phyloP scores from a whole-genome alignment of 495 filamentous ascomycete genomes.

The Aspergillus haitiensis region DNA sequence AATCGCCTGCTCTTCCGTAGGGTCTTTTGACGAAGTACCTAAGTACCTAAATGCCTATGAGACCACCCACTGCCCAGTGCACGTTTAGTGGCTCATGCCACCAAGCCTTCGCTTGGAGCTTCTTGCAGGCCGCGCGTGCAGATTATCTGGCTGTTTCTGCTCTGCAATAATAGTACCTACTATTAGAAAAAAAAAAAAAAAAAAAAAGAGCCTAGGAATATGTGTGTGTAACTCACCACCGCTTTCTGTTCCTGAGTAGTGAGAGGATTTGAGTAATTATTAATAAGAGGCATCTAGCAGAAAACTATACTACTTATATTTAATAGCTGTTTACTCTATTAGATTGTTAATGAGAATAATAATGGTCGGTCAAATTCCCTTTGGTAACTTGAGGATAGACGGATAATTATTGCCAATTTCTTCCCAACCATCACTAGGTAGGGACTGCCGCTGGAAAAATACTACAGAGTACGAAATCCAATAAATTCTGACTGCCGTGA shows the following conservation, averaged over 20 bases:
- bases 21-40: constrained; percentile 6
- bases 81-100: constrained; percentile 16
- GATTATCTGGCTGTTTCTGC: background rate
- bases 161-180: background rate
- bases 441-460: background rate
- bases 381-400: background rate
- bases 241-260: too few relatives aligned
- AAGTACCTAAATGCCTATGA: background rate
- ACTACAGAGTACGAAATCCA: background rate
- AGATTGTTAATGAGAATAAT: too few relatives aligned
- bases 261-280: too few relatives aligned
- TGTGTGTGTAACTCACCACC: too few relatives aligned
- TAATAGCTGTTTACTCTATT: too few relatives aligned
- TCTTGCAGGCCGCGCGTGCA: constrained; percentile 16
- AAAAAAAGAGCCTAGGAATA: background rate
- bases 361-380: too few relatives aligned
- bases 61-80: constrained; percentile 21
- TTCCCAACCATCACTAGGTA: too few relatives aligned
- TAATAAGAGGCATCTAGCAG: too few relatives aligned
- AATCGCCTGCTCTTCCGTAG: constrained; percentile 17
- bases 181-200: background rate
- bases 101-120: constrained; percentile 17
- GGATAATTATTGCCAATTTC: constrained; percentile 1
- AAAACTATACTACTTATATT: too few relatives aligned
- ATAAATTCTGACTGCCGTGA: constrained; percentile 5